Base-by-base conservation (phyloP, 495 filamentous ascomycete genomes). In the Chaetomium tenue region DNA sequence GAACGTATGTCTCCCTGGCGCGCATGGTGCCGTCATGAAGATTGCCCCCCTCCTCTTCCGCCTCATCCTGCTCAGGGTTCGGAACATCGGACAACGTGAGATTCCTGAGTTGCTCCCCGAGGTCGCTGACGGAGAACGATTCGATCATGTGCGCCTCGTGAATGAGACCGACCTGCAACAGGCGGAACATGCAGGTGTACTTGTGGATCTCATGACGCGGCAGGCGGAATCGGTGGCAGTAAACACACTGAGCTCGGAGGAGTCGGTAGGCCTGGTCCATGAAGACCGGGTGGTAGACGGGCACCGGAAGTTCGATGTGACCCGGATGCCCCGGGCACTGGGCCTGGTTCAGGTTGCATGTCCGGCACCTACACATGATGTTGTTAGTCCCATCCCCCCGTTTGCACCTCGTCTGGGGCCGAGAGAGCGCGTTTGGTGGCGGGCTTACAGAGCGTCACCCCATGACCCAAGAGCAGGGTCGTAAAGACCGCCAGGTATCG, bases 401-500 rank as follows among this genome's bases (percentile, higher is more conserved):
- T 39, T 52, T 42, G 30, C 13, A 23, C 6, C 40, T 26, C 23
- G 8, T 20, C 28, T n/a, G 30, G 52, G 40, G 16, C 2, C 20
- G 15, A 28, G 33, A 33, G 9, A n/a, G n/a, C 53, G 33, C 16
- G 22, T 46, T 25, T 33, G 52, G 15, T 7, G 51, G 53, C 26
- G n/a, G 56, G 75, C 89, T 82, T 84, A 96, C 89, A 84, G 78
- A 72, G 87, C 82, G 69, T 96, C 91, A 54, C 85, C 84, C 85
- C 89, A 93, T 58, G 94, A 89, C n/a, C 95, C 95, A 58, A 99
- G 81, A 58, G 94, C 92, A 51, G 91, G 83, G 76, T 97, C 95
- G 73, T 98, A 96, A 9, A 99, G 83, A 71, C 95, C 95, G 62
- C 91, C 90, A 22, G 91, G 91, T 37, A 90, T 82, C 47, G 91